These are phyloP conservation scores for Beta lomatogona DNA, from an alignment of 179 eudicot species.

Conservation along the genomic window DNA sequence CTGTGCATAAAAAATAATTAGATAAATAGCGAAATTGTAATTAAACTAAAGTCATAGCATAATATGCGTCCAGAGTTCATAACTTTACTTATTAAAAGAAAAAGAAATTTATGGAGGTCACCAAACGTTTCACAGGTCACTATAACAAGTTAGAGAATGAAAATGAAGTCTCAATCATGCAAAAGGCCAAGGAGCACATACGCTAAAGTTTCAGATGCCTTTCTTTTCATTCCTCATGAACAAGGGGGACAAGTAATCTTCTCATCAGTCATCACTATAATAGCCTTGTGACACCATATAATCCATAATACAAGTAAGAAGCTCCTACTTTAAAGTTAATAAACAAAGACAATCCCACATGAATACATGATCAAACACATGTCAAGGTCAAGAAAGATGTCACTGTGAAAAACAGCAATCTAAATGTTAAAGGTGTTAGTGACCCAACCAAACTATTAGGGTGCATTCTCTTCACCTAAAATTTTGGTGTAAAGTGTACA, in stretches of 20 bases:
- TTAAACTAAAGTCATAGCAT: too few species aligned
- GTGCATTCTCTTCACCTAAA: too few species aligned
- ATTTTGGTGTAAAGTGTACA: too few species aligned
- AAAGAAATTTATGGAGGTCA: not conserved
- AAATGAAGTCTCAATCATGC: not conserved
- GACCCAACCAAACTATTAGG: too few species aligned
- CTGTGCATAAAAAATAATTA: not conserved
- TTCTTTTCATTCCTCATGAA: not conserved
- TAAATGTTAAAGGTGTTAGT: too few species aligned
- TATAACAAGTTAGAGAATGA: not conserved
- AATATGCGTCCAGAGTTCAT: too few species aligned
- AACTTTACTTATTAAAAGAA: too few species aligned
- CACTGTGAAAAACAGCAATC: slow-evolving; percentile 4
- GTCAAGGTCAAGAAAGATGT: not conserved
- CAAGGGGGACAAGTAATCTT: not conserved
- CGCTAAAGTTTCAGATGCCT: not conserved
- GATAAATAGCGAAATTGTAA: too few species aligned
- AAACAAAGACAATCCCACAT: slow-evolving; percentile 19
- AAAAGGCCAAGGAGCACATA: not conserved
- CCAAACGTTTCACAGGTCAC: not conserved
- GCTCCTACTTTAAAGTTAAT: not conserved
- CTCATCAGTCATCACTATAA: not conserved
- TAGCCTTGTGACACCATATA: not conserved
- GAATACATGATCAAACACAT: slow-evolving; percentile 25
- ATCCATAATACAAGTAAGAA: slow-evolving; percentile 8